These are phyloP conservation scores for Aspergillus aculeatinus DNA, from an alignment of 2,329 filamentous ascomycete genomes.

Conservation along the genomic window DNA sequence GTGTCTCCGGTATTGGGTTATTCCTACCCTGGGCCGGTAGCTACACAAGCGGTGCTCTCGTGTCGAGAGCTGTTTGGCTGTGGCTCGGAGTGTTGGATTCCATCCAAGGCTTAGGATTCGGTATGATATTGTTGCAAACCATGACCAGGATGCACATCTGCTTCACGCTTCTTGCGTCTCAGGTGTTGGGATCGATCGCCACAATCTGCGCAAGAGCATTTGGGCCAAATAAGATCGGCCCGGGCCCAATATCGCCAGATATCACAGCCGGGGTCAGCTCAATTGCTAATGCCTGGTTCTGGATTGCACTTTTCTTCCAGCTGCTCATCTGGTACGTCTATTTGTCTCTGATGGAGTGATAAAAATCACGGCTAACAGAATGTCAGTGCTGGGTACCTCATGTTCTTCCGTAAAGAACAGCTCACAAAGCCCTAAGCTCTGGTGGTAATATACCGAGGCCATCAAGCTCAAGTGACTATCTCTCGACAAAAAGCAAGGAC, in stretches of 20 bases:
- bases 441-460: neutral
- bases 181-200: conserved; percentile 61
- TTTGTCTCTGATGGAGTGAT: neutral
- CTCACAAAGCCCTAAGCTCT: conserved; percentile 41
- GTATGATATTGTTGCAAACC: conserved; percentile 67
- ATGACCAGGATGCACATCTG: conserved; percentile 64
- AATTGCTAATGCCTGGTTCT: conserved; percentile 57
- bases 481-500: neutral
- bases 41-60: conserved; percentile 54
- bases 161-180: conserved; percentile 60
- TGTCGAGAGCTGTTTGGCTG: conserved; percentile 61
- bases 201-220: conserved; percentile 63
- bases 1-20: conserved; percentile 58
- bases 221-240: conserved; percentile 61
- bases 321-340: conserved; percentile 55
- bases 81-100: conserved; percentile 67
- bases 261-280: conserved; percentile 51
- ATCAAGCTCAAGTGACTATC: neutral
- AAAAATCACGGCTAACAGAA: neutral
- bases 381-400: conserved; percentile 39
- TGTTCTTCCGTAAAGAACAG: conserved; percentile 49
- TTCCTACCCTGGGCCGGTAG: conserved; percentile 64
- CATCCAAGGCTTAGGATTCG: conserved; percentile 65
- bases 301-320: conserved; percentile 60
- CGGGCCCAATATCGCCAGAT: conserved; percentile 63